Evolutionary conservation across 2,329 filamentous ascomycete genomes (phyloP).

Genomic region (Taxawa tesnikishii): DNA sequence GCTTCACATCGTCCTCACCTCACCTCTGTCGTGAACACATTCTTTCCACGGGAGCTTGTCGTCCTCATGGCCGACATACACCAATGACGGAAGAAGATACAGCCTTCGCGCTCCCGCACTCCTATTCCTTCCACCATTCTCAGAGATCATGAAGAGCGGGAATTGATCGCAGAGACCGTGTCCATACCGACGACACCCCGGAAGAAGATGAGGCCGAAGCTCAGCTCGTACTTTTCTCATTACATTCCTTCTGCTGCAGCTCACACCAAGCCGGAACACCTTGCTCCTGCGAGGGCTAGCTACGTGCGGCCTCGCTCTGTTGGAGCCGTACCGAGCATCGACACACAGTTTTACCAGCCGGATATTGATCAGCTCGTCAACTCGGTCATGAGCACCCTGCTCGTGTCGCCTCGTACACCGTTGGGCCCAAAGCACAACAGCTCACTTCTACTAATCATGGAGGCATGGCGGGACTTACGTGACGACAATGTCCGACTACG

Average conservation of each 20-base stretch:
- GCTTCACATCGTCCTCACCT: no score
- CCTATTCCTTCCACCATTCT: conserved; percentile 10
- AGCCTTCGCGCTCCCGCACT: conserved; percentile 17
- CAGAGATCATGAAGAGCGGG: conserved; percentile 11
- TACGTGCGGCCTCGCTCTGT: not conserved
- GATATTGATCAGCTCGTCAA: conserved; percentile 14
- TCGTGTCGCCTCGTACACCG: conserved; percentile 15
- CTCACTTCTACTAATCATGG: conserved; percentile 28
- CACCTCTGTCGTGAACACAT: no score
- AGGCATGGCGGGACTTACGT: conserved; percentile 24
- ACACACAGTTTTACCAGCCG: conserved; percentile 1
- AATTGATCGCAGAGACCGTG: conserved; percentile 15
- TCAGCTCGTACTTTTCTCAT: conserved; percentile 26
- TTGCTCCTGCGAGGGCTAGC: not conserved
- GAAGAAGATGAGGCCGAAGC: conserved; percentile 23
- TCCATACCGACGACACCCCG: conserved; percentile 19
- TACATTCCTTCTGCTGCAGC: conserved; percentile 10
- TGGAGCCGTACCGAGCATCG: not conserved
- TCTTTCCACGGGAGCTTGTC: not conserved
- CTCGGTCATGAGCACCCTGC: conserved; percentile 17
- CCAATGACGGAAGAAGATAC: conserved; percentile 23
- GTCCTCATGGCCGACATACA: conserved; percentile 20
- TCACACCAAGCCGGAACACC: conserved; percentile 9
- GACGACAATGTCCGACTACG: conserved; percentile 22
- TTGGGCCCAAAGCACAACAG: conserved; percentile 22